Evolutionary conservation across 768 basidiomycete species (phyloP).

Genomic region (Naganishia onofrii): DNA sequence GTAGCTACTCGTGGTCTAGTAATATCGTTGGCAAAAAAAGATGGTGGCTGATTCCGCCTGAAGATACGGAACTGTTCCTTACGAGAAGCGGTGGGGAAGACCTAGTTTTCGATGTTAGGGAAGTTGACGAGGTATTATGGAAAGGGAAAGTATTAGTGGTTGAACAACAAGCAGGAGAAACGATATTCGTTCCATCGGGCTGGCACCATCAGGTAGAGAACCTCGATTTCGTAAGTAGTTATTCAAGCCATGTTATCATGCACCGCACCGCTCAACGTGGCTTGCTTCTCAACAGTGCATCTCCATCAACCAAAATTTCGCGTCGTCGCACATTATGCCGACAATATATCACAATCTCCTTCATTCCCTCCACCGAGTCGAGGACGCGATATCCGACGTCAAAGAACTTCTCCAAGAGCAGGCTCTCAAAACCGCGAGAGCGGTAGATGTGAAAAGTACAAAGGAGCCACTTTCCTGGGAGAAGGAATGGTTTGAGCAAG

Average conservation of each 20-base stretch:
- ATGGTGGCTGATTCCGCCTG: conserved; percentile 52
- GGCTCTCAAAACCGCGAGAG: not conserved
- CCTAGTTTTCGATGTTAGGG: conserved; percentile 44
- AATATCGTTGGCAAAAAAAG: conserved; percentile 50
- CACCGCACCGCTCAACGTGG: not conserved
- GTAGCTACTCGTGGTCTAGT: conserved; percentile 50
- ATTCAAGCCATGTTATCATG: not conserved
- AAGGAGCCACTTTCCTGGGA: conserved; percentile 37
- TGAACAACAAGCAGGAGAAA: conserved; percentile 47
- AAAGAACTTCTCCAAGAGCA: conserved; percentile 34
- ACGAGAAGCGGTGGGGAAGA: conserved; percentile 31
- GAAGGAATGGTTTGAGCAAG: conserved; percentile 47
- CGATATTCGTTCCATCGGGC: conserved; percentile 51
- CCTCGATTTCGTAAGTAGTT: conserved; percentile 43
- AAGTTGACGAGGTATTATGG: conserved; percentile 30
- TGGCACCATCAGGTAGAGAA: conserved; percentile 52
- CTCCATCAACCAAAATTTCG: conserved; percentile 53
- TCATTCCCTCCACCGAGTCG: conserved; percentile 46
- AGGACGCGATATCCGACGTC: conserved; percentile 45
- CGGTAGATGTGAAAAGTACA: not conserved
- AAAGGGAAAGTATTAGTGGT: conserved; percentile 33
- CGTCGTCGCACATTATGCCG: conserved; percentile 41
- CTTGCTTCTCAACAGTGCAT: conserved; percentile 41
- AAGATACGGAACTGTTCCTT: conserved; percentile 25
- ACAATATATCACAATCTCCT: conserved; percentile 50